These are phyloP conservation scores for Hortaea sp. DNA, from an alignment of 2,329 filamentous ascomycete species.

Conservation along the genomic window DNA sequence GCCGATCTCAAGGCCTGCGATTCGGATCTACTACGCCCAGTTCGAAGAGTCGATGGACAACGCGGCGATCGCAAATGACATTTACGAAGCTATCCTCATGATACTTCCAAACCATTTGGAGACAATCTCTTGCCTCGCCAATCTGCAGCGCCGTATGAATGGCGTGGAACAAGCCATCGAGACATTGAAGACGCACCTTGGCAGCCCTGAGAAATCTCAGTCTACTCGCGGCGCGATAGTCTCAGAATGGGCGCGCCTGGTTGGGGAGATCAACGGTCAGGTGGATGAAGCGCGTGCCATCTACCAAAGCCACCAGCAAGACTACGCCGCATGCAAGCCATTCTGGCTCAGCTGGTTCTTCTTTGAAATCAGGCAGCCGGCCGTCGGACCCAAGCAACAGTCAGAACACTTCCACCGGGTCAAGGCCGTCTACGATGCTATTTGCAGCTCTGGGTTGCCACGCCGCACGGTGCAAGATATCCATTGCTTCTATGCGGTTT, in stretches of 20 bases:
- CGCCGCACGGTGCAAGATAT: slow-evolving; percentile 61
- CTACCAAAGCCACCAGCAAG: slow-evolving; percentile 71
- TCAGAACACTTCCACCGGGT: slow-evolving; percentile 60
- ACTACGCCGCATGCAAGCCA: slow-evolving; percentile 71
- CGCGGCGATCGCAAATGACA: slow-evolving; percentile 67
- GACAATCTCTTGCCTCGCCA: slow-evolving; percentile 78
- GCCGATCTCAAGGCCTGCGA: slow-evolving; percentile 71
- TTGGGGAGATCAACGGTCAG: slow-evolving; percentile 75
- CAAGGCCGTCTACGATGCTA: slow-evolving; percentile 66
- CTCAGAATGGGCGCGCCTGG: slow-evolving; percentile 73
- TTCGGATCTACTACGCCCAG: slow-evolving; percentile 83
- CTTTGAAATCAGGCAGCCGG: slow-evolving; percentile 80
- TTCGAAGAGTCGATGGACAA: slow-evolving; percentile 83
- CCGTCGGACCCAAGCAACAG: slow-evolving; percentile 48
- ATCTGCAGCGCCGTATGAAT: slow-evolving; percentile 71
- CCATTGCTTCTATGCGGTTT: slow-evolving; percentile 67
- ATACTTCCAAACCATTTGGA: slow-evolving; percentile 74
- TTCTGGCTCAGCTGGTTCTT: slow-evolving; percentile 87
- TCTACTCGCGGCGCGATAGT: slow-evolving; percentile 80
- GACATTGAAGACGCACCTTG: slow-evolving; percentile 71
- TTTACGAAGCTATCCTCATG: slow-evolving; percentile 71
- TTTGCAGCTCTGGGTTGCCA: slow-evolving; percentile 63
- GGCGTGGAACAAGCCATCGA: slow-evolving; percentile 77
- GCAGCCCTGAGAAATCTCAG: slow-evolving; percentile 59
- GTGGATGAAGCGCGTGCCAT: slow-evolving; percentile 72